Evolutionary conservation across 2,329 filamentous ascomycete genomes (phyloP), one percentile per base, ranked within the genome.

Genomic region (Fusarium udum): DNA sequence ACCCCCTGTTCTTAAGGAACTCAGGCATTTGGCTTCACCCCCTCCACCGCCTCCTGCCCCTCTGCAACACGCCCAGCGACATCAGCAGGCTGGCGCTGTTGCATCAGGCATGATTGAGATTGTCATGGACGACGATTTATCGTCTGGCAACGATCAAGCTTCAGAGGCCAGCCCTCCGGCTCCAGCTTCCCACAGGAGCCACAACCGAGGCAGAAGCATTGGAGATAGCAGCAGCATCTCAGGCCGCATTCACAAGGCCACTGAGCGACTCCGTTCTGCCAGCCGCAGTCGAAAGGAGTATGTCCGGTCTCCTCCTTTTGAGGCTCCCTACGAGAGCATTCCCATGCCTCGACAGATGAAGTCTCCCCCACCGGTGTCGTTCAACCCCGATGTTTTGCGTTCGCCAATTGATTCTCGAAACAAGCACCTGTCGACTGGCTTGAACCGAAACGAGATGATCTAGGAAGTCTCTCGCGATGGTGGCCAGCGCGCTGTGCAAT

Each of bases 11-110:
- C 79, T 92, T 40, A 90, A 87, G 80, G 89, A 92, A 78, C 84
- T 92, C 16, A 88, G 90, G 72, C 90, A 92, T 78, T 80, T 92
- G 32, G 88, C 89, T 28, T 84, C 82, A 31, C 89, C 89, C 3
- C 90, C 90, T 2, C 89, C 90, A 0, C 90, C 90, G 0, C 90
- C 90, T 2, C 90, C 89, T 1, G 86, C 88, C 2, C 90, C 90
- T 2, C 80, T 91, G 8, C 87, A 87, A 2, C 82, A 85, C 58
- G 82, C 51, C 78, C 82, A 48, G 80, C 83, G 39, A 75, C 79
- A 83, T 6, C 81, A 82, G 13, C 78, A 86, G 51, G 84, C 85
- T 69, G 85, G 87, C 67, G 84, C 84, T 4, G 73, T 85, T 22
- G 85, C 84, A 13, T 87, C 88, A 0, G 89, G 87, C 9, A 87